phyloP scores from a whole-genome alignment of 2,329 filamentous ascomycete genomes.

The Arachnopeziza araneosa region DNA sequence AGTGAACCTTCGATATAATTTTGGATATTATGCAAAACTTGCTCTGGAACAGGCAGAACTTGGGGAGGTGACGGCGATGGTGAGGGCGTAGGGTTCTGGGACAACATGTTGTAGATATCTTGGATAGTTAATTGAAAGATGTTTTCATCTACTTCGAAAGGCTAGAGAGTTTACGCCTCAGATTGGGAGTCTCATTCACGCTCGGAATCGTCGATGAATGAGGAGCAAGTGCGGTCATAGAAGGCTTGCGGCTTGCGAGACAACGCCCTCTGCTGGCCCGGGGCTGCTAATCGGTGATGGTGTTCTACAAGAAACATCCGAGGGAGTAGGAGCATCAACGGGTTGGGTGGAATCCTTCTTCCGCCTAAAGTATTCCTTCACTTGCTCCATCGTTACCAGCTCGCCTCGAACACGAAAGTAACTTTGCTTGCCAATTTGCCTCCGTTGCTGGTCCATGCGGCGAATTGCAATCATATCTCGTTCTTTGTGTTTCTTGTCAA shows the following conservation, averaged over 20 bases:
- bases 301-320: constrained; percentile 4
- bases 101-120: not conserved
- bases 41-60: constrained; percentile 6
- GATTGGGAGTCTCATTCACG: not conserved
- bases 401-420: constrained; percentile 4
- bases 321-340: constrained; percentile 3
- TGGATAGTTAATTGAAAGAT: not conserved
- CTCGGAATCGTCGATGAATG: not conserved
- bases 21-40: constrained; percentile 9
- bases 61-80: constrained; percentile 2
- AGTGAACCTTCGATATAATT: constrained; percentile 6
- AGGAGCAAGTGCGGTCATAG: not conserved
- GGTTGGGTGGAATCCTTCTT: not conserved
- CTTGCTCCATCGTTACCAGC: not conserved
- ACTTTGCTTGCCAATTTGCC: constrained; percentile 2
- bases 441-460: constrained; percentile 1
- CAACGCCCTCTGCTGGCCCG: not conserved
- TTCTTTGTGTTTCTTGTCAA: constrained; percentile 15
- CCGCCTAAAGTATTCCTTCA: constrained; percentile 2
- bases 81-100: not conserved
- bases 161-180: not conserved
- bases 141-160: not conserved
- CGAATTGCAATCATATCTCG: constrained; percentile 4
- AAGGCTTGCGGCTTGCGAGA: too few relatives aligned
- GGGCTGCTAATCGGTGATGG: constrained; percentile 1